Conservation (phyloP, 306 rosid species). For the peach (Prunus persica) region DNA sequence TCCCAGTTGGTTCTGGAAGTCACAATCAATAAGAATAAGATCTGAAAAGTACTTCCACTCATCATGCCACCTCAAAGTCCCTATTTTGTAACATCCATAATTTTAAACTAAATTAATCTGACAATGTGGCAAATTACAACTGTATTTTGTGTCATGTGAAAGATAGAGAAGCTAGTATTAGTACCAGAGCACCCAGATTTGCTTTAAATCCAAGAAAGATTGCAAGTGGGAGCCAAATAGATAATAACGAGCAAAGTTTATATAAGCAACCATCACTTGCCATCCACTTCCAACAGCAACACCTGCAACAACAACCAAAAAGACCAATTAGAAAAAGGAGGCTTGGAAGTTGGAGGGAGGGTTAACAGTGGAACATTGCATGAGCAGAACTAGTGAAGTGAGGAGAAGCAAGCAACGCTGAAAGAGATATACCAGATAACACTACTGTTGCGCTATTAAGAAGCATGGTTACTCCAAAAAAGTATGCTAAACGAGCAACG, state of each 20-base stretch:
- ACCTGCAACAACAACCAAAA: constrained; percentile 10
- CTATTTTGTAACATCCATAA: constrained; percentile 3
- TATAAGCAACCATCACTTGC: constrained; percentile 57
- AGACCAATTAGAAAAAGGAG: background rate
- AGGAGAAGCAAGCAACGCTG: background rate
- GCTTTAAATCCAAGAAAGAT: constrained; percentile 32
- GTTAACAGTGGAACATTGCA: background rate
- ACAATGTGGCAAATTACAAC: too few relatives aligned
- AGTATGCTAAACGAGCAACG: constrained; percentile 13
- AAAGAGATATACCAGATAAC: constrained; percentile 28
- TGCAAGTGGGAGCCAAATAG: constrained; percentile 46
- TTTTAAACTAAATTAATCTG: background rate
- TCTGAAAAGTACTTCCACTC: constrained; percentile 35
- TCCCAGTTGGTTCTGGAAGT: constrained; percentile 40
- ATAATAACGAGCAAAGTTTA: constrained; percentile 52
- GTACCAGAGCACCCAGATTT: constrained; percentile 35
- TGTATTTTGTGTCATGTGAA: too few relatives aligned
- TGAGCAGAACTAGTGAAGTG: background rate
- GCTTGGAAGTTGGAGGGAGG: too few relatives aligned
- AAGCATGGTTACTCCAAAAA: constrained; percentile 16
- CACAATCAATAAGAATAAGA: constrained; percentile 14
- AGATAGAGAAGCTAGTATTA: too few relatives aligned
- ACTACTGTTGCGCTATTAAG: constrained; percentile 12
- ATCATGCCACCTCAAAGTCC: constrained; percentile 30
- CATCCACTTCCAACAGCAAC: constrained; percentile 54